Percentiles rank a stretch among this genome's conserved stretches.
Conservation (phyloP, 345 rosid species). For the Melaleuca alternifolia region DNA sequence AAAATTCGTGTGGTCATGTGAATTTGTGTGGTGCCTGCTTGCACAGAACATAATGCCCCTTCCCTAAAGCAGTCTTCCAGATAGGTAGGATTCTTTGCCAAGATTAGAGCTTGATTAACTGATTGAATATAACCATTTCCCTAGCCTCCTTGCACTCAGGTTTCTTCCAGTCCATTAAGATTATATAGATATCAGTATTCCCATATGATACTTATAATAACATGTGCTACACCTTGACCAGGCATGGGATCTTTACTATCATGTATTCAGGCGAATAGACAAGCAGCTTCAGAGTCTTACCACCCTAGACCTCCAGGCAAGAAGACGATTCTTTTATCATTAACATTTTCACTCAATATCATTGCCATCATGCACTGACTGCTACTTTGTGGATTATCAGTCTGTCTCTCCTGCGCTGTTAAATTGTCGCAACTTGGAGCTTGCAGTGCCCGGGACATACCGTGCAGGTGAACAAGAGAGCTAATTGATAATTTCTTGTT, state of each 20-base stretch:
- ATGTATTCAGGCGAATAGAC: constrained; percentile 91
- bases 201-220: background rate
- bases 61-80: background rate
- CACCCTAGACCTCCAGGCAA: constrained; percentile 88
- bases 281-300: constrained; percentile 90
- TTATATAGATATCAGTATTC: background rate
- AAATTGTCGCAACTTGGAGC: constrained; percentile 81
- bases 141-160: background rate
- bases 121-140: background rate
- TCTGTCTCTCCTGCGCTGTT: constrained; percentile 95
- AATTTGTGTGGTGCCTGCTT: background rate
- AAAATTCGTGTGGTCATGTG: background rate
- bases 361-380: constrained; percentile 1
- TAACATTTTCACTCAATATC: background rate
- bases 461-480: constrained; percentile 49
- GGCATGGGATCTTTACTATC: constrained; percentile 99
- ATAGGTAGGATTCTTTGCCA: background rate
- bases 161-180: background rate
- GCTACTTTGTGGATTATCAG: constrained; percentile 19
- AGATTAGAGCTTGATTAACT: background rate
- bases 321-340: background rate
- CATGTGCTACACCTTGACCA: constrained; percentile 20
- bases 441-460: constrained; percentile 98
- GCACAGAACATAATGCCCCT: background rate
- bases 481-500: background rate